Base-by-base conservation (phyloP, 768 basidiomycete species). In the Agrocybe pediades region DNA sequence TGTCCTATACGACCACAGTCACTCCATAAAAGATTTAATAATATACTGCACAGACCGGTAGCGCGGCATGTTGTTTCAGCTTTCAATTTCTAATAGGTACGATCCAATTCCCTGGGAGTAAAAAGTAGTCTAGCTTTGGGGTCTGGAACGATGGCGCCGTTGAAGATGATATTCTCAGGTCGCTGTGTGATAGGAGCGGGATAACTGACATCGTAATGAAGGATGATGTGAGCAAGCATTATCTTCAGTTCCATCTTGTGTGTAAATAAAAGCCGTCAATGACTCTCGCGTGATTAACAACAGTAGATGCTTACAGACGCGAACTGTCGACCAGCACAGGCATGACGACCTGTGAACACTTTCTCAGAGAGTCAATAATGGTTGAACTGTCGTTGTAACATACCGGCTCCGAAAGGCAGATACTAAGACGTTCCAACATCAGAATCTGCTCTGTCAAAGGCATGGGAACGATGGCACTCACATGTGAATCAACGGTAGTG, bases 391-490 rank as follows among this genome's bases (percentile, higher is more conserved):
- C 29, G 20, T 30, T 19, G 41, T 26, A 26, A 46, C 41, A 15
- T 57, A 72, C 73, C 72, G 54, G 68, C 69, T 57, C 73, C 69
- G 59, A 74, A 76, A n/a, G 71, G 70, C 41, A 74, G 65, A 54
- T 69, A 72, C 72, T 75, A 45, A 29, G 50, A 33, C 42, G 15
- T 47, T 41, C 24, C 21, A n/a, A n/a, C n/a, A 43, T 44, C 15
- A 52, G 27, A 19, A 49, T 50, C 9, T 26, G 36, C 45, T 7
- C 30, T 36, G 24, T 30, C 16, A 30, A 13, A 17, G 23, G 27
- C 19, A 45, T 41, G 55, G 13, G 36, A 19, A 36, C 60, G 57
- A 52, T 39, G 41, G 39, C 25, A 61, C 71, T 23, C 52, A 73
- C 74, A 57, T 69, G 59, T 23, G 62, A 65, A 62, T 73, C 71